Percentiles rank a stretch among this genome's conserved stretches.
These are phyloP conservation scores for Wickerhamiella slavikovae DNA, from an alignment of 805 yeast species.

Conservation along the genomic window DNA sequence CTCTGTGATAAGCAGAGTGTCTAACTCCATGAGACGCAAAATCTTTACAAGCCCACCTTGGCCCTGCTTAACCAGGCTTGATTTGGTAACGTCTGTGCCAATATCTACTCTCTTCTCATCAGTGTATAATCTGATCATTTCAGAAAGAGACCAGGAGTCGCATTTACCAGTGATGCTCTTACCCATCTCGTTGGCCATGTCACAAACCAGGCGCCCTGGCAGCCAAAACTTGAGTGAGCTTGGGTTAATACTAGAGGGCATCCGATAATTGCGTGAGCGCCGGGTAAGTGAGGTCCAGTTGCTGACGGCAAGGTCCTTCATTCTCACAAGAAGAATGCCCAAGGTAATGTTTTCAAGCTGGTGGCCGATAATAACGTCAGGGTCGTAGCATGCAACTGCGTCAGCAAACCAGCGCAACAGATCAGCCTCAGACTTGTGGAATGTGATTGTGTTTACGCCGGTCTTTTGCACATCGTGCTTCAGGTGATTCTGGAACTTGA, in stretches of 20 bases:
- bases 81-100: constrained; percentile 40
- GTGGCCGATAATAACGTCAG: constrained; percentile 83
- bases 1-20: constrained; percentile 52
- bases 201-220: constrained; percentile 78
- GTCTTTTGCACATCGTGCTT: constrained; percentile 27
- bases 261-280: constrained; percentile 45
- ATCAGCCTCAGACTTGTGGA: constrained; percentile 54
- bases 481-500: constrained; percentile 30
- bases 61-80: constrained; percentile 30
- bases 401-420: constrained; percentile 59
- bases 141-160: constrained; percentile 83
- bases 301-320: constrained; percentile 50
- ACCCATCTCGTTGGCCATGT: constrained; percentile 86
- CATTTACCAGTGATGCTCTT: constrained; percentile 80
- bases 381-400: constrained; percentile 54
- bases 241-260: constrained; percentile 5
- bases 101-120: constrained; percentile 43
- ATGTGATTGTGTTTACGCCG: constrained; percentile 21
- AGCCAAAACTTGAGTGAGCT: constrained; percentile 45
- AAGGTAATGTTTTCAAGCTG: constrained; percentile 57
- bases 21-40: constrained; percentile 41
- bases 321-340: constrained; percentile 62
- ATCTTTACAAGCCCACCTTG: constrained; percentile 48
- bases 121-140: constrained; percentile 73
- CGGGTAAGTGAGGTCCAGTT: constrained; percentile 77